Evolutionary conservation across 1,139 yeast species (phyloP).

Genomic region (Meyerozyma athensensis): DNA sequence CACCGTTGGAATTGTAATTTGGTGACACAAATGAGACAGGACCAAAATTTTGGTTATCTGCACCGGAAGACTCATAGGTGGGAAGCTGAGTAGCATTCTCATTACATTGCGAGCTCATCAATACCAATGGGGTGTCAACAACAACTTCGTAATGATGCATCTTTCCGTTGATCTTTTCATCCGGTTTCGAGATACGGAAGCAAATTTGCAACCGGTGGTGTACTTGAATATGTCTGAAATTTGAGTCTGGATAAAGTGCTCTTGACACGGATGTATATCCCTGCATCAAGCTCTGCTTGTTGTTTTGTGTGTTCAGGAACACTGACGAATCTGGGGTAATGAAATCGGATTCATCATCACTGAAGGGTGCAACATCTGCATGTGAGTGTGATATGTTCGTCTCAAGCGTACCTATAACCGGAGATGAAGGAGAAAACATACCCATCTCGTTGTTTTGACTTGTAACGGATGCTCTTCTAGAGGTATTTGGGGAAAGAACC

Average conservation of each 20-base stretch:
- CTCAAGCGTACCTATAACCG: slow-evolving; percentile 39
- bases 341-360: slow-evolving; percentile 18
- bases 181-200: slow-evolving; percentile 68
- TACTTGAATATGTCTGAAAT: slow-evolving; percentile 64
- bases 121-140: slow-evolving; percentile 76
- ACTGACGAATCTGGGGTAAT: slow-evolving; percentile 27
- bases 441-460: not conserved
- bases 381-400: slow-evolving; percentile 31
- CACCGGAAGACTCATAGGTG: slow-evolving; percentile 41
- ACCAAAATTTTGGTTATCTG: slow-evolving; percentile 4
- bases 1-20: slow-evolving; percentile 30
- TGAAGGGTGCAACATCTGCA: slow-evolving; percentile 12
- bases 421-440: slow-evolving; percentile 26
- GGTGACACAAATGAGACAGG: slow-evolving; percentile 32
- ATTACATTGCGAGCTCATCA: slow-evolving; percentile 69
- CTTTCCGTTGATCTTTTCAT: slow-evolving; percentile 49
- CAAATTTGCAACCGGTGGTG: slow-evolving; percentile 76
- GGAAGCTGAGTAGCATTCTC: slow-evolving; percentile 70
- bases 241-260: slow-evolving; percentile 63
- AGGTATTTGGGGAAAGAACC: not conserved
- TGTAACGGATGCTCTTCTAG: slow-evolving; percentile 3
- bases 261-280: slow-evolving; percentile 35
- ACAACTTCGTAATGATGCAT: slow-evolving; percentile 86
- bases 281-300: slow-evolving; percentile 28
- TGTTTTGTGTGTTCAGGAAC: slow-evolving; percentile 24